Percentiles rank a stretch among this genome's conserved stretches.
phyloP scores from a whole-genome alignment of 768 basidiomycete species.

The Tephrocybe sp. region DNA sequence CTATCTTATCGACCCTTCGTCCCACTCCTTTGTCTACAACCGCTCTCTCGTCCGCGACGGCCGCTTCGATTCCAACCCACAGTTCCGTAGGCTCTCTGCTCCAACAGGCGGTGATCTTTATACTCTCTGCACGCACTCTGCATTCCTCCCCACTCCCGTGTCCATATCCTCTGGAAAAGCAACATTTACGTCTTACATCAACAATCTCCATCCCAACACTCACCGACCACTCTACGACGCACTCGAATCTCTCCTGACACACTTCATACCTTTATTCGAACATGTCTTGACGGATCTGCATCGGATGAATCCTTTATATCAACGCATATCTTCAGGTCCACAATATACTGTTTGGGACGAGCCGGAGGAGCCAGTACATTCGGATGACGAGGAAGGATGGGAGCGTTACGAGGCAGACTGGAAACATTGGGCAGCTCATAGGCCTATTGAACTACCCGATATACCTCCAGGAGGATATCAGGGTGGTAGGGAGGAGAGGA shows the following conservation, averaged over 20 bases:
- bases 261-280: conserved; percentile 48
- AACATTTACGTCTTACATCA: conserved; percentile 49
- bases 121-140: conserved; percentile 36
- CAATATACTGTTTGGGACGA: conserved; percentile 45
- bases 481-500: conserved; percentile 43
- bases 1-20: conserved; percentile 38
- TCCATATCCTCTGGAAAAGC: conserved; percentile 26
- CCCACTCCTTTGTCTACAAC: conserved; percentile 38
- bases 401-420: conserved; percentile 38
- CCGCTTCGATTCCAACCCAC: conserved; percentile 9
- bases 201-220: conserved; percentile 41
- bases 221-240: conserved; percentile 25
- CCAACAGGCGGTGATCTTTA: conserved; percentile 32
- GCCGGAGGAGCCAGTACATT: conserved; percentile 45
- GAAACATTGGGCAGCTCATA: conserved; percentile 38
- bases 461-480: conserved; percentile 40
- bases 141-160: conserved; percentile 45
- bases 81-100: conserved; percentile 25
- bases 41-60: conserved; percentile 34
- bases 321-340: conserved; percentile 40
- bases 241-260: conserved; percentile 24
- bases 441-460: conserved; percentile 46
- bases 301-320: conserved; percentile 41
- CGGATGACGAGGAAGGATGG: conserved; percentile 50
- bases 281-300: conserved; percentile 51